Conservation (phyloP, 345 rosid species). For the Geranium brycei region DNA sequence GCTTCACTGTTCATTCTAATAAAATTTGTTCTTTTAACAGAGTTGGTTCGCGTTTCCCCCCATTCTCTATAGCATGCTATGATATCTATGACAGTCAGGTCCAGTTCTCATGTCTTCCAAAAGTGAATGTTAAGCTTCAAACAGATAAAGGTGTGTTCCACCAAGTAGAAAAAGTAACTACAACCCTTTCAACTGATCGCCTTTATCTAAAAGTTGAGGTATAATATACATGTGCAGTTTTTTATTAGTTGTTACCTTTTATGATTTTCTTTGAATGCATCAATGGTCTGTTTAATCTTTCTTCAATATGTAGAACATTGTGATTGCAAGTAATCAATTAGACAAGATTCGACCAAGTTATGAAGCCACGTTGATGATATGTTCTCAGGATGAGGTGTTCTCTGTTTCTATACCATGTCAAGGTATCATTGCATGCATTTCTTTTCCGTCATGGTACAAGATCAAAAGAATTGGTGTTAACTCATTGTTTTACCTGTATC, state of each 20-base stretch:
- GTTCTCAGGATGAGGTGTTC: conserved; percentile 12
- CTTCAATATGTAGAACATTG: conserved; percentile 24
- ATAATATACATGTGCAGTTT: conserved; percentile 1
- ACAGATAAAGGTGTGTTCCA: conserved; percentile 7
- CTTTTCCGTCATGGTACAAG: too few species aligned
- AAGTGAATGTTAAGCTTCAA: conserved; percentile 22
- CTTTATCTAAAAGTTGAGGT: conserved; percentile 36
- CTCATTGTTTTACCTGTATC: conserved; percentile 10
- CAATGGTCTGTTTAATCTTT: conserved; percentile 2
- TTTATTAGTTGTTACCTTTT: background rate
- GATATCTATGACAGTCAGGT: conserved; percentile 37
- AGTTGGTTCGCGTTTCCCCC: conserved; percentile 41
- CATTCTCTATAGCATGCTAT: conserved; percentile 27
- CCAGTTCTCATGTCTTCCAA: conserved; percentile 26
- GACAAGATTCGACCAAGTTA: conserved; percentile 37
- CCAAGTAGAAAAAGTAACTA: conserved; percentile 18
- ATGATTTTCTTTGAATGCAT: background rate
- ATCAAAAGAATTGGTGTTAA: background rate
- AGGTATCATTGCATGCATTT: conserved; percentile 21
- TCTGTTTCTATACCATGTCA: conserved; percentile 34
- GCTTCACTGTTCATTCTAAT: background rate
- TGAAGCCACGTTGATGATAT: conserved; percentile 35
- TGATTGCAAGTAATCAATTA: conserved; percentile 26
- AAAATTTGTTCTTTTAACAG: conserved; percentile 17
- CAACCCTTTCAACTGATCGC: conserved; percentile 24